A percentile compares a stretch with the other conserved stretches of the same genome.
Evolutionary conservation across 176 grass and related monocot species (phyloP).

Genomic region (Tuctoria greenei): DNA sequence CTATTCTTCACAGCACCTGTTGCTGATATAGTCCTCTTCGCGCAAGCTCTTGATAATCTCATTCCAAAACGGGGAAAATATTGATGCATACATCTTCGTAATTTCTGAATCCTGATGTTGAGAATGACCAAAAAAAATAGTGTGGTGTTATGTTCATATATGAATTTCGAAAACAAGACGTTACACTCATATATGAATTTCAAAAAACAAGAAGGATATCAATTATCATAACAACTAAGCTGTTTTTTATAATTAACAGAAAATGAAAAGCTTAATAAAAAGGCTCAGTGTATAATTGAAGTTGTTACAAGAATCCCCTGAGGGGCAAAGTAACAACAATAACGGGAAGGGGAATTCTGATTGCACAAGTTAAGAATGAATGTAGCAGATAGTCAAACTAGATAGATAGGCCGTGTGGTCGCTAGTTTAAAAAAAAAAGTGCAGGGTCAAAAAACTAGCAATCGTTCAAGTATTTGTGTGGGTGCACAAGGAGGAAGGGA

Average conservation of each 20-base stretch:
- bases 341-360: neutral
- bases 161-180: neutral
- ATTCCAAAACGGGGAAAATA: conserved; percentile 97
- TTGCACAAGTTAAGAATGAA: neutral
- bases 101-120: conserved; percentile 58
- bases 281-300: neutral
- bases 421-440: neutral
- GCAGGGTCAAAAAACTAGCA: neutral
- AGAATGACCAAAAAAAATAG: neutral
- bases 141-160: neutral
- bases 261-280: neutral
- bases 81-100: conserved; percentile 68
- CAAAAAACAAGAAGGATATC: conserved; percentile 1
- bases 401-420: neutral
- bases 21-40: conserved; percentile 90
- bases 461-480: neutral
- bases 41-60: conserved; percentile 98
- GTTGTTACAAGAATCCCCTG: neutral
- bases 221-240: neutral
- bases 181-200: neutral
- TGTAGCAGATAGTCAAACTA: neutral
- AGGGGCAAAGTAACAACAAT: neutral
- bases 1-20: conserved; percentile 51
- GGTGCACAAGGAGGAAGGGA: neutral
- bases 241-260: neutral